Base-by-base conservation (phyloP, 441 rosid species). In the Aquilaria agallochum region DNA sequence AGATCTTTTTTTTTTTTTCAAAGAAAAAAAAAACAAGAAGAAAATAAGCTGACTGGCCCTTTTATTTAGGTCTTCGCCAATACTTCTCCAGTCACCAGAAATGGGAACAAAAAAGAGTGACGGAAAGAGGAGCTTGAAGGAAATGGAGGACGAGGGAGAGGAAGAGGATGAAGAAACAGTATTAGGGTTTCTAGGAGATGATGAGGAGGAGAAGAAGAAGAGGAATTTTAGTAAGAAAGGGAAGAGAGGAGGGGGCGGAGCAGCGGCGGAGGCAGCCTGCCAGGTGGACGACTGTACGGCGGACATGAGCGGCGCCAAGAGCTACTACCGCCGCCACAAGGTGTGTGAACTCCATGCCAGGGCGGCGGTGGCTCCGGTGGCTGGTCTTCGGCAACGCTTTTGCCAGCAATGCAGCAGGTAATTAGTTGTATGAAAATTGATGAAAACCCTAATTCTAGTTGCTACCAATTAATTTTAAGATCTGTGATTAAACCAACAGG, bases 331-430 rank as follows among this genome's bases (percentile, higher is more conserved):
- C 65, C 85, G 98, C 47, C 98, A 92, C 68, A 92, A 82, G 72
- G 98, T 89, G 27, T 92, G 98, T 42, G 90, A 89, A 69, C 40
- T 54, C 68, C 98, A 92, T 54, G 89, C 98, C 74, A 92, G 84
- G 73, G 86, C 90, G 62, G 31, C 87, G 3, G 55, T 59, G 31
- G 98, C 79, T 49, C 63, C 53, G 58, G 75, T 92, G 56, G 76
- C 66, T 32, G 93, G 92, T 50, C 69, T 68, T 53, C 83, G 73
- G 8, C 86, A 87, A 69, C 93, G 98, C 59, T 92, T 92, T 66
- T 92, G 98, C 77, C 98, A 92, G 69, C 98, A 89, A 87, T 92
- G 98, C 69, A 92, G 98, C 96, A 89, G 90, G 98, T 92, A 40
- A 12, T 5, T 9, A 2, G 47, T 33, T 55, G 52, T 4, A 36